Percentiles rank a stretch among this genome's conserved stretches.
Conservation (phyloP, 768 basidiomycete genomes). For the Lyophyllum atratum region DNA sequence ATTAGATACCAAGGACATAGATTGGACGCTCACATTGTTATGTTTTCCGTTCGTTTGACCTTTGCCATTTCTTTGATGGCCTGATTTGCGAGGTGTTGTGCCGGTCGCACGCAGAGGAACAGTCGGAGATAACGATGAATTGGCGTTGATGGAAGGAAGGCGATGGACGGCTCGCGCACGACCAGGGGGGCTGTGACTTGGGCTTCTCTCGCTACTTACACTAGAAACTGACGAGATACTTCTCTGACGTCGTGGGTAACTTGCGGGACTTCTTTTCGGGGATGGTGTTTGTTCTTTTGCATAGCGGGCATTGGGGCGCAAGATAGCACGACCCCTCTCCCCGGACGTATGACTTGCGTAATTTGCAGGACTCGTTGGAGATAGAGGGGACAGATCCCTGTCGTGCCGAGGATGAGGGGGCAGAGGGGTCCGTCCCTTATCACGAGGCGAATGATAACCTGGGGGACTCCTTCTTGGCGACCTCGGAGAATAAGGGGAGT, state of each 20-base stretch:
- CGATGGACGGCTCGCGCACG: slow-evolving; percentile 62
- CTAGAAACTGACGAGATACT: slow-evolving; percentile 59
- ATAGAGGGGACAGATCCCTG: slow-evolving; percentile 24
- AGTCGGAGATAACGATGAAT: slow-evolving; percentile 38
- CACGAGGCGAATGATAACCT: slow-evolving; percentile 1
- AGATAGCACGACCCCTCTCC: slow-evolving; percentile 14
- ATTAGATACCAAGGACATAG: background rate
- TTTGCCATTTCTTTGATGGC: slow-evolving; percentile 37
- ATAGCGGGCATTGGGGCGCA: slow-evolving; percentile 22
- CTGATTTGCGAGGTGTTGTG: slow-evolving; percentile 20
- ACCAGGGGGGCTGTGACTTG: slow-evolving; percentile 48
- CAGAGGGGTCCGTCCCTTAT: background rate
- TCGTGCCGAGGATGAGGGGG: slow-evolving; percentile 18
- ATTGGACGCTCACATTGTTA: slow-evolving; percentile 23
- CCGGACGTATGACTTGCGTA: slow-evolving; percentile 4
- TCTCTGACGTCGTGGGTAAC: slow-evolving; percentile 39
- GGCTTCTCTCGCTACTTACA: slow-evolving; percentile 56
- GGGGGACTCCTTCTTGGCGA: slow-evolving; percentile 4
- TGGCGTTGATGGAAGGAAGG: slow-evolving; percentile 43
- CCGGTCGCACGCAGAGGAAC: slow-evolving; percentile 5
- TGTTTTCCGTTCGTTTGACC: slow-evolving; percentile 38
- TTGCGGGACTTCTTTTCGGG: slow-evolving; percentile 41
- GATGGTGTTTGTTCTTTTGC: slow-evolving; percentile 28
- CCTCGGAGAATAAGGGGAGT: slow-evolving; percentile 9
- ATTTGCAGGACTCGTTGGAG: slow-evolving; percentile 4